phyloP scores from a whole-genome alignment of 176 grass and related monocot species.

The Oryza glaberrima region DNA sequence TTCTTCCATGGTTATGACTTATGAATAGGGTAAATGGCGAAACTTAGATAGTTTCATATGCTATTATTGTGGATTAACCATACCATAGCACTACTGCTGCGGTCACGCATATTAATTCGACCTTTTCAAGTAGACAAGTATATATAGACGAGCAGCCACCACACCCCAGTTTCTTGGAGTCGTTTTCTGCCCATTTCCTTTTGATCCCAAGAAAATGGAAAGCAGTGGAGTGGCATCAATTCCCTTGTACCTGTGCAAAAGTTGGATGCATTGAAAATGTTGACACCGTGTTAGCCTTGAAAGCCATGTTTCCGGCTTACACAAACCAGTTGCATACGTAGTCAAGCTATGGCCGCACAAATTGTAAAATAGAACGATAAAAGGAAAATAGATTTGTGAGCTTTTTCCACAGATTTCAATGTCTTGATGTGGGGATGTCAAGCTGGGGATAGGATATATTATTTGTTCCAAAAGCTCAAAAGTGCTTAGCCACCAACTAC shows the following conservation, averaged over 20 bases:
- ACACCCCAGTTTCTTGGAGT: constrained; percentile 14
- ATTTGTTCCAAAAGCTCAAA: neutral
- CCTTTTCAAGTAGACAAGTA: neutral
- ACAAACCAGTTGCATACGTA: neutral
- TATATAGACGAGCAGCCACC: neutral
- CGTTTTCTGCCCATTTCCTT: constrained; percentile 5
- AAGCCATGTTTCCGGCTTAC: neutral
- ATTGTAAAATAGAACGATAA: neutral
- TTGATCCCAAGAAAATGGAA: constrained; percentile 1
- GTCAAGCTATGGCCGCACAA: constrained; percentile 2
- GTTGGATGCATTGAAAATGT: neutral
- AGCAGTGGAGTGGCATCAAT: neutral
- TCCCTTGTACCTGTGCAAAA: neutral
- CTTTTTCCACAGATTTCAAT: neutral
- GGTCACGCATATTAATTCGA: neutral
- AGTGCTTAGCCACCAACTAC: neutral
- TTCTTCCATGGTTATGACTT: neutral
- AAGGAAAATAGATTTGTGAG: neutral
- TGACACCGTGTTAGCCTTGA: neutral
- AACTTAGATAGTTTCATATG: too few relatives aligned
- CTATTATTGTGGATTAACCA: neutral
- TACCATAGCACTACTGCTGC: neutral
- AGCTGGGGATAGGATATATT: neutral
- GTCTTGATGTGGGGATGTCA: neutral
- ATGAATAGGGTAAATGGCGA: neutral